Percentiles rank a stretch among this genome's conserved stretches.
These are phyloP conservation scores for Calonectria henricotiae DNA, from an alignment of 2,329 filamentous ascomycete species.

Conservation along the genomic window DNA sequence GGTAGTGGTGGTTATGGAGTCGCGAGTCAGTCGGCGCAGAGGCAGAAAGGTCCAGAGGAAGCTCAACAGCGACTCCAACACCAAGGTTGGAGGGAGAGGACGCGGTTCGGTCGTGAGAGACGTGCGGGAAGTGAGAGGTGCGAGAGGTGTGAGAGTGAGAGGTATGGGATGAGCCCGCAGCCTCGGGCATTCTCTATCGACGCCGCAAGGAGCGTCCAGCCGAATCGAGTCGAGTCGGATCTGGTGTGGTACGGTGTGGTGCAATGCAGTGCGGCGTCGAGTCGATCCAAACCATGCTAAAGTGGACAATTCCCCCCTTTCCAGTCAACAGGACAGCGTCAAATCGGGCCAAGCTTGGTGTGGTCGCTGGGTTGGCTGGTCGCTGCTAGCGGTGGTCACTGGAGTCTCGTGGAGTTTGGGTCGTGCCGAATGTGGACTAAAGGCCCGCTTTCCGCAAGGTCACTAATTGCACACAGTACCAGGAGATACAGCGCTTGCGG, in stretches of 20 bases:
- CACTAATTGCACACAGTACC: conserved; percentile 30
- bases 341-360: conserved; percentile 41
- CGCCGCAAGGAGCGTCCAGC: conserved; percentile 41
- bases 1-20: conserved; percentile 40
- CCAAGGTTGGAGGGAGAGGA: conserved; percentile 46
- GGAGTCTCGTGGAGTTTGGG: conserved; percentile 41
- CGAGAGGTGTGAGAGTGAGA: conserved; percentile 32
- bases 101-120: conserved; percentile 45
- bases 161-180: conserved; percentile 44
- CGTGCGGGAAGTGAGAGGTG: conserved; percentile 23
- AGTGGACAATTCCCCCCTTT: conserved; percentile 52
- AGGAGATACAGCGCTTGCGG: conserved; percentile 28
- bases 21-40: conserved; percentile 46
- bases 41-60: conserved; percentile 45
- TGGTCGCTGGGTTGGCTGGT: conserved; percentile 41
- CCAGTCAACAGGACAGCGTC: conserved; percentile 42
- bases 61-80: conserved; percentile 47
- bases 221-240: conserved; percentile 46
- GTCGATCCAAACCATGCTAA: conserved; percentile 44
- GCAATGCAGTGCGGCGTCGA: conserved; percentile 38
- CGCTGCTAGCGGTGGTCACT: conserved; percentile 37
- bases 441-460: conserved; percentile 38
- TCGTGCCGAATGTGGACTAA: conserved; percentile 38
- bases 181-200: conserved; percentile 52
- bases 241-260: conserved; percentile 39